Conservation (phyloP, 345 rosid species). For the Eucalyptus decipiens region DNA sequence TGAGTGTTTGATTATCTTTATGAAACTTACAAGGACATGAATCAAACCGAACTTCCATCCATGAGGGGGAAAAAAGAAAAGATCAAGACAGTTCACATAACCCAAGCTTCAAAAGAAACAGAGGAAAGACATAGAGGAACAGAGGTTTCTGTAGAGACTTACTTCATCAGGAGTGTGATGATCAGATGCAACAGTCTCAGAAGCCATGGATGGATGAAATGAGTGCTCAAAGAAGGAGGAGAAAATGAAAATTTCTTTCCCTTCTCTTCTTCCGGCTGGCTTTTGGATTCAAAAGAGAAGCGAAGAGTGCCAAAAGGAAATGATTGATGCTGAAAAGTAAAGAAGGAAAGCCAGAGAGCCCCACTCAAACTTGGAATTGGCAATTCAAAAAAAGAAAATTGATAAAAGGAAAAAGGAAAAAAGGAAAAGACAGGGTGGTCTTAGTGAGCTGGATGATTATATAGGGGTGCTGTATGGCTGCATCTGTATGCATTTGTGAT, state of each 20-base stretch:
- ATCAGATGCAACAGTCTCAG: slow-evolving; percentile 12
- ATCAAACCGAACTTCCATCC: not conserved
- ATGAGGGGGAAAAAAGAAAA: not conserved
- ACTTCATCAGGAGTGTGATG: slow-evolving; percentile 5
- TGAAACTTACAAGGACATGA: not conserved
- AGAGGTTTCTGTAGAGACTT: not conserved
- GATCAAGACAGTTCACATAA: not conserved
- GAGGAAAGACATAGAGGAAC: not conserved
- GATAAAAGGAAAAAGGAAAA: not conserved
- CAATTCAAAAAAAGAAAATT: not conserved
- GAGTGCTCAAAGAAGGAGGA: not conserved
- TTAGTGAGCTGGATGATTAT: not conserved
- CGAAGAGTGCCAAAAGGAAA: not conserved
- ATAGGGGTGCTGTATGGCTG: not conserved
- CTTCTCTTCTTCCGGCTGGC: not conserved
- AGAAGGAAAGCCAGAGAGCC: not conserved
- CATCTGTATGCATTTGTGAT: not conserved
- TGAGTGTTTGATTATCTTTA: not conserved
- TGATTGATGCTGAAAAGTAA: not conserved
- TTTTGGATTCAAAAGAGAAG: not conserved
- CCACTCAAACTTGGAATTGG: not conserved
- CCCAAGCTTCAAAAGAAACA: not conserved
- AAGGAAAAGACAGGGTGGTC: not conserved
- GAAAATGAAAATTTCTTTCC: not conserved
- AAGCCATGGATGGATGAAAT: slow-evolving; percentile 2